Evolutionary conservation across 768 basidiomycete genomes (phyloP).

Genomic region (Boletus rex-veris): DNA sequence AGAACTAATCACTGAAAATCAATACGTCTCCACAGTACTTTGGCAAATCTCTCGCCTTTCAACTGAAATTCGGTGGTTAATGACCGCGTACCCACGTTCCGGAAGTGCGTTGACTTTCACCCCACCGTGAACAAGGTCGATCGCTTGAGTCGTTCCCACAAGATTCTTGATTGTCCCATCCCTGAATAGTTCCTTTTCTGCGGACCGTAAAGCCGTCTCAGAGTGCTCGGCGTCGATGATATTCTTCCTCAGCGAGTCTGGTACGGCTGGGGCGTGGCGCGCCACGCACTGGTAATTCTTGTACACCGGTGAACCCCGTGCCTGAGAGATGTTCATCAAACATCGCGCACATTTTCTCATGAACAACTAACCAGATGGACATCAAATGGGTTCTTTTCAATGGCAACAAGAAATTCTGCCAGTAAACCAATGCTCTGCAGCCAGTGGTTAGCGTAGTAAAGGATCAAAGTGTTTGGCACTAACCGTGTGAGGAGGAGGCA

Average conservation of each 20-base stretch:
- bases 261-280: slow-evolving; percentile 54
- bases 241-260: slow-evolving; percentile 42
- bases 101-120: slow-evolving; percentile 80
- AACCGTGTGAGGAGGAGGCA: slow-evolving; percentile 80
- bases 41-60: slow-evolving; percentile 40
- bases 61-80: slow-evolving; percentile 70
- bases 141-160: slow-evolving; percentile 72
- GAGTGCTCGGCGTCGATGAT: slow-evolving; percentile 48
- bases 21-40: background rate
- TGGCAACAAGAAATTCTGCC: slow-evolving; percentile 60
- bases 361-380: slow-evolving; percentile 43
- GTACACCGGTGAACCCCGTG: slow-evolving; percentile 57
- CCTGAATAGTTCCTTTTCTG: slow-evolving; percentile 47
- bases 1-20: slow-evolving; percentile 20
- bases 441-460: slow-evolving; percentile 8
- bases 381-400: slow-evolving; percentile 63
- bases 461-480: slow-evolving; percentile 8
- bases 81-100: slow-evolving; percentile 62
- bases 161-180: slow-evolving; percentile 42
- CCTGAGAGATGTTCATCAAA: slow-evolving; percentile 30
- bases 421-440: slow-evolving; percentile 79
- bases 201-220: slow-evolving; percentile 46
- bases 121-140: slow-evolving; percentile 65
- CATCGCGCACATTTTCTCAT: background rate
- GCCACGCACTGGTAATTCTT: slow-evolving; percentile 62